Conservation (phyloP, 1,284 basidiomycete species). For the Naganishia sp. region DNA sequence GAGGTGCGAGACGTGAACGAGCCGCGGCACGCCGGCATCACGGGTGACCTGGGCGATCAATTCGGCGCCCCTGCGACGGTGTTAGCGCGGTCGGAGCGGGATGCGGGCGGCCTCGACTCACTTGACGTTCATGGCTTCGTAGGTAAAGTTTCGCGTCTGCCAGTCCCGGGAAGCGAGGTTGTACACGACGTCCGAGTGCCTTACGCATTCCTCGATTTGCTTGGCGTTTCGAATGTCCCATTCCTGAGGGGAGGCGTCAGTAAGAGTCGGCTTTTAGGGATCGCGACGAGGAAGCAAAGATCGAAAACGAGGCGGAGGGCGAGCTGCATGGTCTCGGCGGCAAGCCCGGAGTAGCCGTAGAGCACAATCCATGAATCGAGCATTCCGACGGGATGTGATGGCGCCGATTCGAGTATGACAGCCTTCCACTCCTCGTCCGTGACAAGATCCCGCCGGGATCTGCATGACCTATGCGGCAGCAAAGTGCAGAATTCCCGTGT, state of each 20-base stretch:
- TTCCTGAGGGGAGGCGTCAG: slow-evolving; percentile 62
- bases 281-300: no score
- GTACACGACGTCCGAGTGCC: slow-evolving; percentile 97
- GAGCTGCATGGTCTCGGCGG: no score
- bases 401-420: no score
- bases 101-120: slow-evolving; percentile 31
- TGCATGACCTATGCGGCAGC: no score
- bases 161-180: slow-evolving; percentile 87
- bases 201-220: slow-evolving; percentile 89
- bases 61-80: slow-evolving; percentile 57
- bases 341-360: no score
- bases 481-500: no score
- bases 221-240: slow-evolving; percentile 86
- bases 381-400: no score
- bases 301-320: no score
- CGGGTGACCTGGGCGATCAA: slow-evolving; percentile 80
- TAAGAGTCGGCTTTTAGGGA: neutral
- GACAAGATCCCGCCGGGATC: no score
- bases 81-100: neutral
- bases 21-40: slow-evolving; percentile 73
- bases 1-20: slow-evolving; percentile 94
- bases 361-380: no score
- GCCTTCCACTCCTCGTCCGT: no score
- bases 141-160: slow-evolving; percentile 89
- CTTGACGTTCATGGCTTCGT: slow-evolving; percentile 60